These are phyloP conservation scores for Malassezia furfur DNA, from an alignment of 1,284 basidiomycete species.

Conservation along the genomic window DNA sequence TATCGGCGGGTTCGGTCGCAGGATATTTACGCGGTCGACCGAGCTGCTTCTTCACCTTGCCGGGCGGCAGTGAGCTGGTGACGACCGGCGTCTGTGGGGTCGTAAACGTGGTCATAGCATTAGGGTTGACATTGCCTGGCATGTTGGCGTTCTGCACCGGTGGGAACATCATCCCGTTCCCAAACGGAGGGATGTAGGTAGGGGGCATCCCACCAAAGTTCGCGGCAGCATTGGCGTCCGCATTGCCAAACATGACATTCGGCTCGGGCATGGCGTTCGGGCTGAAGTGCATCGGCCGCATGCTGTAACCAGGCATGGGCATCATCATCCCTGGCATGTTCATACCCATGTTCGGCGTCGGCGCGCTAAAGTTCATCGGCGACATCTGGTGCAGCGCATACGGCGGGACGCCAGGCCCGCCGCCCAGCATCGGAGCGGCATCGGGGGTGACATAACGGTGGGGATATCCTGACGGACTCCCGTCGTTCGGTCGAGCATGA, in stretches of 20 bases:
- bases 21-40: conserved; percentile 2
- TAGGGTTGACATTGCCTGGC: neutral
- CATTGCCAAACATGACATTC: neutral
- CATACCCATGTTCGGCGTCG: neutral
- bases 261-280: neutral
- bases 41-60: neutral
- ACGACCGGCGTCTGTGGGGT: neutral
- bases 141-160: neutral
- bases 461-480: neutral
- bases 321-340: neutral
- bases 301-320: neutral
- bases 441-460: neutral
- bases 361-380: neutral
- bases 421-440: neutral
- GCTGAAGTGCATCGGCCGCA: neutral
- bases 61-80: neutral
- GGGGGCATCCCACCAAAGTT: neutral
- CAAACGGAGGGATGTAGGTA: neutral
- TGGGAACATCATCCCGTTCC: neutral
- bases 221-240: neutral
- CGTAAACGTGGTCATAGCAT: neutral
- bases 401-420: neutral
- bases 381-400: neutral
- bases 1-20: neutral
- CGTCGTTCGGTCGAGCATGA: neutral